Base-by-base conservation (phyloP, 2,329 filamentous ascomycete species). In the Metarhizium brunneum region DNA sequence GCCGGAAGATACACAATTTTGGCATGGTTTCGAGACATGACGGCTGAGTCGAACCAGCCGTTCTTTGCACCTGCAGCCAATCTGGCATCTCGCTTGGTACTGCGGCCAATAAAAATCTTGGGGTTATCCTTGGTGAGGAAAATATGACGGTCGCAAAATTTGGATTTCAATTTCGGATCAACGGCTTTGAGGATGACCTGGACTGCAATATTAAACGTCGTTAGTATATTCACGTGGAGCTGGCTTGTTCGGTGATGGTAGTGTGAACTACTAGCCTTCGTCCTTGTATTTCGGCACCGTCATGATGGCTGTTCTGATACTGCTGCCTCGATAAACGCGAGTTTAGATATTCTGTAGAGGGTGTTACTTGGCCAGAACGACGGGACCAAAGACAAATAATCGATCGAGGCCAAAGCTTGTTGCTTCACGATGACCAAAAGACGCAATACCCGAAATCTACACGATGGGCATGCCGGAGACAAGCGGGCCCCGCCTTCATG, bases 1-100 rank as follows among this genome's bases (percentile, higher is more conserved):
- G 74, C 66, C 10, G 73, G 62, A 51, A 79, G 70, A 4, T 78
- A 72, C 16, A 64, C 60, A 4, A 86, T 64, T 47, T 79, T 69
- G 16, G 86, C 87, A 69, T 90, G 87, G 11, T 81, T 67, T 48
- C 87, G 77, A 29, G 86, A 89, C 75, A 90, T 86, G 40, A 90
- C 86, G 0, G 86, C 82, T 56, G 82, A 86, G 60, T 88, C 81
- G 57, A 89, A 86, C 76, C 77, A 88, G 16, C 76, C 82, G 67
- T 90, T 90, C 60, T 79, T 68, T 5, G 62, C 59, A 42, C 58
- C 69, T 65, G 61, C 74, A 66, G 60, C 61, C 8, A 71, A 63
- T 2, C 50, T 54, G 52, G 60, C 20, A 61, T 71, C 66, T 56
- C 72, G 63, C 63, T 72, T 76, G 59, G 75, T 78, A 40, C 74